phyloP scores from a whole-genome alignment of 1,139 yeast species.

The Blastobotrys arbuscula region DNA sequence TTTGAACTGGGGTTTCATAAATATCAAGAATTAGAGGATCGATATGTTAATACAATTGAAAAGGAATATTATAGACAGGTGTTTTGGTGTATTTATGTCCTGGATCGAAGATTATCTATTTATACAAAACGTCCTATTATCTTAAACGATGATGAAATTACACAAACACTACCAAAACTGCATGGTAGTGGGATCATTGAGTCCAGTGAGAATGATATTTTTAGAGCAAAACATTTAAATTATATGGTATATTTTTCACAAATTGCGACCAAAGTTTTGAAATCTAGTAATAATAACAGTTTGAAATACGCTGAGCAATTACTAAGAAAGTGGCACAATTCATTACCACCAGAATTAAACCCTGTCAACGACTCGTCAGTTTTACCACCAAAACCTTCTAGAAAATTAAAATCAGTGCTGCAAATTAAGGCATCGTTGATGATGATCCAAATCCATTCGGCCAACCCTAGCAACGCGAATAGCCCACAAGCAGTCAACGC shows the following conservation, averaged over 20 bases:
- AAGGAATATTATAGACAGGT: constrained; percentile 21
- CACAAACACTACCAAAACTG: constrained; percentile 21
- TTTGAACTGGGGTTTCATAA: constrained; percentile 25
- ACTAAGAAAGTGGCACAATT: constrained; percentile 18
- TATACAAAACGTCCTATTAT: constrained; percentile 24
- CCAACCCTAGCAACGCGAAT: constrained; percentile 14
- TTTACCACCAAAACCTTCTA: constrained; percentile 17
- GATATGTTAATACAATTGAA: constrained; percentile 16
- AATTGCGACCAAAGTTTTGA: constrained; percentile 20
- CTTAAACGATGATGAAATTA: constrained; percentile 25
- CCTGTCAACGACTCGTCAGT: neutral
- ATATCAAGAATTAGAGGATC: constrained; percentile 16
- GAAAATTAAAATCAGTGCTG: constrained; percentile 23
- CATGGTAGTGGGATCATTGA: constrained; percentile 9
- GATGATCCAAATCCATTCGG: constrained; percentile 21
- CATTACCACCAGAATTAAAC: constrained; percentile 23
- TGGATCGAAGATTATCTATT: constrained; percentile 25
- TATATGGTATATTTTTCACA: constrained; percentile 25
- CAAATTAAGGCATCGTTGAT: constrained; percentile 22
- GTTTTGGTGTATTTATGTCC: constrained; percentile 26
- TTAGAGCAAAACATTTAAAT: constrained; percentile 22
- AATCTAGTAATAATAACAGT: constrained; percentile 7
- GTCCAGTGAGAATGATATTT: constrained; percentile 20
- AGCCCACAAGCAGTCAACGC: constrained; percentile 22
- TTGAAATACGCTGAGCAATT: constrained; percentile 16